Percentiles rank a stretch among this genome's conserved stretches.
Conservation (phyloP, 208 protist genomes). For the Leptomonas seymouri region DNA sequence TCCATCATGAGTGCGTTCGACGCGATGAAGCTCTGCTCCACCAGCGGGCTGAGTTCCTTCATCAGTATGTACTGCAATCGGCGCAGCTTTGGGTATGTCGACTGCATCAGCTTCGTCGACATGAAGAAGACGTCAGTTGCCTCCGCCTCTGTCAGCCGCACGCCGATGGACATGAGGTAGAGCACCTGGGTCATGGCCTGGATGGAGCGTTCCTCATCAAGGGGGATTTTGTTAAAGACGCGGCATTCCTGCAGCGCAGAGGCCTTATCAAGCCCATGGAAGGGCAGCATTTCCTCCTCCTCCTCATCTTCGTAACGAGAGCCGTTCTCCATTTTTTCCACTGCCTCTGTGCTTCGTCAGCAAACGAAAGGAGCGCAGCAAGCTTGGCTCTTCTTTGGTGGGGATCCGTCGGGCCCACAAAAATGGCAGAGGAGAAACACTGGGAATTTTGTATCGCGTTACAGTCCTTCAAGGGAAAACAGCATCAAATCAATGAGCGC, state of each 20-base stretch:
- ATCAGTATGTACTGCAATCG: conserved; percentile 98
- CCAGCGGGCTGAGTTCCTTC: conserved; percentile 95
- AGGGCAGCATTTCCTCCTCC: conserved; percentile 86
- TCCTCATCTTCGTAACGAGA: conserved; percentile 77
- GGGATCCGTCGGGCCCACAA: too few species aligned
- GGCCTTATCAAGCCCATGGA: conserved; percentile 94
- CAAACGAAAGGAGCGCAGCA: neutral
- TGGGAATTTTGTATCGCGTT: too few species aligned
- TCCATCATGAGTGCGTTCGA: conserved; percentile 98
- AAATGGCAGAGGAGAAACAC: too few species aligned
- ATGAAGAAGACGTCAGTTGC: conserved; percentile 98
- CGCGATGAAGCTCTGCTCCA: conserved; percentile 98
- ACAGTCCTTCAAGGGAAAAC: too few species aligned
- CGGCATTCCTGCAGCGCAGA: conserved; percentile 95
- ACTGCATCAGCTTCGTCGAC: conserved; percentile 98
- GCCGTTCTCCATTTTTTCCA: conserved; percentile 23
- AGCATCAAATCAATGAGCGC: too few species aligned
- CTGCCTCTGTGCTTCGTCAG: conserved; percentile 3
- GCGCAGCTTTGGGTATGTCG: conserved; percentile 93
- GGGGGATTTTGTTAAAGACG: conserved; percentile 93
- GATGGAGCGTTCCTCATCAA: conserved; percentile 89
- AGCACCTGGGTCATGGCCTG: conserved; percentile 95
- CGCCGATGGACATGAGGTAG: conserved; percentile 95
- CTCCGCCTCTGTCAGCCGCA: conserved; percentile 92
- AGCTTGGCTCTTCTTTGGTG: too few species aligned